Conservation (phyloP, 148 eudicot genomes). For the Oxyria digyna region DNA sequence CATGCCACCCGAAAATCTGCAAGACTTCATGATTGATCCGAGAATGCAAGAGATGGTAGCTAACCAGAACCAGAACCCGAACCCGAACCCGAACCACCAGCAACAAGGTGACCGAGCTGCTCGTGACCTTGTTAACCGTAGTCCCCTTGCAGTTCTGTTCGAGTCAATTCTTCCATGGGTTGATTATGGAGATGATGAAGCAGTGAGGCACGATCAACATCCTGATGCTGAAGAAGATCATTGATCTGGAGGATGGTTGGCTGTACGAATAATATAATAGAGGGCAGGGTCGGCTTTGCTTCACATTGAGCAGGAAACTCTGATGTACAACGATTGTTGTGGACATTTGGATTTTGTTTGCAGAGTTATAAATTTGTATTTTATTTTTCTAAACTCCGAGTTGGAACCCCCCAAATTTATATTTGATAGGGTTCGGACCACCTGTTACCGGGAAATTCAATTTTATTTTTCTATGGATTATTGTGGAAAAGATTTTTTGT, state of each 20-base stretch:
- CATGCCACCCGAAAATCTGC: conserved; percentile 83
- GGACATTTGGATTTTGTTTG: too few relatives aligned
- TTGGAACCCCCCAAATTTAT: too few relatives aligned
- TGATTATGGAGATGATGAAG: conserved; percentile 3
- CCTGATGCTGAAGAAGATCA: neutral
- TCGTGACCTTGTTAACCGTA: conserved; percentile 59
- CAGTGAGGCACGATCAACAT: neutral
- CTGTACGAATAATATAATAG: too few relatives aligned
- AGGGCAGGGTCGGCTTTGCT: too few relatives aligned
- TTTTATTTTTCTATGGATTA: too few relatives aligned
- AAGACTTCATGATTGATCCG: conserved; percentile 71
- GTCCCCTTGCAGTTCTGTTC: conserved; percentile 60
- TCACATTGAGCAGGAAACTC: neutral
- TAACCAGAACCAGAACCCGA: conserved; percentile 28
- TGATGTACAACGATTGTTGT: too few relatives aligned
- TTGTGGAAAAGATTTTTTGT: too few relatives aligned
- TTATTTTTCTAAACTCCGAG: too few relatives aligned
- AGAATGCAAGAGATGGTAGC: conserved; percentile 31
- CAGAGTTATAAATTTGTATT: too few relatives aligned
- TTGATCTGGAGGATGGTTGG: neutral
- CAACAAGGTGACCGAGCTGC: conserved; percentile 37
- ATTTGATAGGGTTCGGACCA: too few relatives aligned
- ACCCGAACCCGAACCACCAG: conserved; percentile 18
- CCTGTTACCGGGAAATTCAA: too few relatives aligned
- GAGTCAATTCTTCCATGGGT: conserved; percentile 67